These are phyloP conservation scores for Syncephalis fuscata DNA, from an alignment of 371 early-diverging fungal genomes.

Conservation along the genomic window DNA sequence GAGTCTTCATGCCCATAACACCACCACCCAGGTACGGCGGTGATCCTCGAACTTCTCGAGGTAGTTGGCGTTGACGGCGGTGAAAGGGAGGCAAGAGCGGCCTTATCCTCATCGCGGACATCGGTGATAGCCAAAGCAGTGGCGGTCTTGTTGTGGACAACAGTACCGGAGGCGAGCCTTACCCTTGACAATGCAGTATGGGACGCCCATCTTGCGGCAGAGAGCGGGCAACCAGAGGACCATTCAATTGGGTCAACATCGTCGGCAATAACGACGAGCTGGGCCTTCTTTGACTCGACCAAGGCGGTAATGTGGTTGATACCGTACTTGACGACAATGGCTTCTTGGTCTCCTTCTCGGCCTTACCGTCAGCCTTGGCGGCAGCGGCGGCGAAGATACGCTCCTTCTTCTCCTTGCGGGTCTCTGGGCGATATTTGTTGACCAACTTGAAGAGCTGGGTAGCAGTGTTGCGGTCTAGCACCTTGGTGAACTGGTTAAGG, in stretches of 20 bases:
- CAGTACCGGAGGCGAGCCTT: slow-evolving; percentile 95
- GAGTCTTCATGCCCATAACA: slow-evolving; percentile 88
- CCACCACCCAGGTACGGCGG: slow-evolving; percentile 93
- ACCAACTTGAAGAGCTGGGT: slow-evolving; percentile 91
- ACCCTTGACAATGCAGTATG: slow-evolving; percentile 97
- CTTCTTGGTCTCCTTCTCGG: slow-evolving; percentile 83
- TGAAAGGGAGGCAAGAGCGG: slow-evolving; percentile 75
- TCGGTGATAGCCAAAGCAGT: slow-evolving; percentile 93
- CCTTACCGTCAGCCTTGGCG: slow-evolving; percentile 76
- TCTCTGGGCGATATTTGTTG: slow-evolving; percentile 99
- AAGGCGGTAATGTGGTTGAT: slow-evolving; percentile 98
- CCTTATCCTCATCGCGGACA: slow-evolving; percentile 91
- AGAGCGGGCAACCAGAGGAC: slow-evolving; percentile 99
- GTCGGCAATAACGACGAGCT: slow-evolving; percentile 96
- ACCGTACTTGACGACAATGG: slow-evolving; percentile 96
- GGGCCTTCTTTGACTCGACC: slow-evolving; percentile 97
- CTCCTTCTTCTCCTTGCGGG: slow-evolving; percentile 86
- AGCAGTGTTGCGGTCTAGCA: slow-evolving; percentile 94
- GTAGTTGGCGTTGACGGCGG: slow-evolving; percentile 85
- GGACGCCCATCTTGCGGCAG: slow-evolving; percentile 99
- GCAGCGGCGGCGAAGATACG: slow-evolving; percentile 77
- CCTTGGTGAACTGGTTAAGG: slow-evolving; percentile 98
- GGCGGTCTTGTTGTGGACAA: slow-evolving; percentile 99
- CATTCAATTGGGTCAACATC: slow-evolving; percentile 99
- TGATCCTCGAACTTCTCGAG: slow-evolving; percentile 83